phyloP scores from a whole-genome alignment of 495 filamentous ascomycete species.

The Penicillium egyptiacum region DNA sequence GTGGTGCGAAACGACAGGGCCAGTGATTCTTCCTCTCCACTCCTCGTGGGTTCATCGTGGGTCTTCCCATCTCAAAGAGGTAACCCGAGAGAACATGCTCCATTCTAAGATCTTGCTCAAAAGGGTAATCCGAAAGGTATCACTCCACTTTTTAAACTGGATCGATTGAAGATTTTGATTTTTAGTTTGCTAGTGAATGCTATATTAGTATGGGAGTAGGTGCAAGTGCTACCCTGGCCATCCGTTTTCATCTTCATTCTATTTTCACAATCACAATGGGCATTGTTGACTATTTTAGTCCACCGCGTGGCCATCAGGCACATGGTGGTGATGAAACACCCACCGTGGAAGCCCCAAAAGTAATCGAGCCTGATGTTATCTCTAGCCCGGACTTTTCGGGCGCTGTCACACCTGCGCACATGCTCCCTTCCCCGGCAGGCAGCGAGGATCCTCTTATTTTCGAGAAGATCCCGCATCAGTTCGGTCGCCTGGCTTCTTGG shows the following conservation, averaged over 20 bases:
- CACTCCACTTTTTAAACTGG: conserved; percentile 19
- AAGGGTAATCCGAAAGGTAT: conserved; percentile 12
- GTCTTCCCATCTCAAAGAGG: conserved; percentile 6
- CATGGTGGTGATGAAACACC: conserved; percentile 9
- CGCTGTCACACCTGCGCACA: conserved; percentile 10
- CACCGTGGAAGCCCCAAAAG: conserved; percentile 15
- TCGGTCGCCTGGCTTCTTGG: conserved; percentile 34
- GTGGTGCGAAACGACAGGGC: background rate
- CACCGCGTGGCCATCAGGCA: conserved; percentile 15
- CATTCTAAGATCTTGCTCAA: conserved; percentile 12
- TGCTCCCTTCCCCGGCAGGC: conserved; percentile 20
- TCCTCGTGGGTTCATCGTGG: conserved; percentile 10
- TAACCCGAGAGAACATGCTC: conserved; percentile 13
- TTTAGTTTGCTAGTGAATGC: conserved; percentile 4
- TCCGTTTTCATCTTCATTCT: conserved; percentile 6
- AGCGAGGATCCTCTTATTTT: conserved; percentile 23
- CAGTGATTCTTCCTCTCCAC: background rate
- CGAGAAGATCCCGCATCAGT: conserved; percentile 29
- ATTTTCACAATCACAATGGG: conserved; percentile 19
- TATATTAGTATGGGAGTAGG: conserved; percentile 12
- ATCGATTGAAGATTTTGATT: conserved; percentile 19
- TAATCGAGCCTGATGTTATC: conserved; percentile 21
- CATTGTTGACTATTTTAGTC: conserved; percentile 19
- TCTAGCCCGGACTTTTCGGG: conserved; percentile 21
- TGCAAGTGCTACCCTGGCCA: background rate